Evolutionary conservation across 2,329 filamentous ascomycete species (phyloP), one percentile per base, ranked within the genome.

Genomic region (Aspergillus flavus): DNA sequence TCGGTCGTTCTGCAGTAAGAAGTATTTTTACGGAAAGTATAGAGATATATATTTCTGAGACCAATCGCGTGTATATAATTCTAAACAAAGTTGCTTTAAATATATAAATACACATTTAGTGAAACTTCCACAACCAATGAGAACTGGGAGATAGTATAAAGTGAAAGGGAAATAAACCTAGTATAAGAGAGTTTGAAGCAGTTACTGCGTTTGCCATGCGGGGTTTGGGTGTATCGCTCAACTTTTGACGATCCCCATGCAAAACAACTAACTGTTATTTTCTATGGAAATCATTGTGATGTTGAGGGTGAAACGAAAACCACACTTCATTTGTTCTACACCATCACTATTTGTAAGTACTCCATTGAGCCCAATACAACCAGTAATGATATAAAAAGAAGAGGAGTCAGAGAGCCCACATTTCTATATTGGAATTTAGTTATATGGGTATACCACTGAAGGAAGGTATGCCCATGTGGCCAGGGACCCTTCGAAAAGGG

Each of bases 261-360:
- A 28, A 7, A 28, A 28, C 11, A 28, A 30, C 14, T 11, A 55
- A 9, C 10, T 9, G 6, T 26, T 19, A 39, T 55, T 14, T 19
- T 34, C 12, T 55, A 2, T 9, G 23, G 21, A 16, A 10, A 16
- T 56, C 9, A 21, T 12, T n/a, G 14, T 11, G 26, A 66, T 79
- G 76, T 78, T 57, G 72, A 70, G 73, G 75, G 73, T 76, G 76
- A 79, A 79, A 78, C 76, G 76, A 75, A 74, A 73, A 69, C 69
- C 69, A 66, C 69, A 64, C 62, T 69, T 70, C 72, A 75, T 63
- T 39, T 57, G 64, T 59, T 63, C 58, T 39, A 56, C 34, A 48
- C 32, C 55, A 56, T 53, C 46, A 59, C 59, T 59, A 59, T 41
- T 50, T 59, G 64, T 70, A 72, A 67, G 70, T 72, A 71, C 70